Evolutionary conservation across 1,139 yeast genomes (phyloP).

Genomic region (Spathaspora sp.): DNA sequence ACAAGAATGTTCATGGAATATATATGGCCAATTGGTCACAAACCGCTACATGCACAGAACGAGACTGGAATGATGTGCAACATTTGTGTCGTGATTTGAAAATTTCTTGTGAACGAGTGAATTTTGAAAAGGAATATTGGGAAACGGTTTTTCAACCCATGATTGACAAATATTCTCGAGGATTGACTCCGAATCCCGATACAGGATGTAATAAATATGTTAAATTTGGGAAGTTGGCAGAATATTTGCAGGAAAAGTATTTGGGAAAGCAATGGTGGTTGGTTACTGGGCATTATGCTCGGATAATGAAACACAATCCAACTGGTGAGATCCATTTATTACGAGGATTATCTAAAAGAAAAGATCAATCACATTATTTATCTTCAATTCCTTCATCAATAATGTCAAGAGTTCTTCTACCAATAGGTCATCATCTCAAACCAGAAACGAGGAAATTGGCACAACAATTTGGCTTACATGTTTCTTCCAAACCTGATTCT

Average conservation of each 20-base stretch:
- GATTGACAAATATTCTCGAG: constrained; percentile 67
- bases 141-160: constrained; percentile 87
- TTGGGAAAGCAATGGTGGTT: constrained; percentile 61
- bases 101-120: constrained; percentile 74
- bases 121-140: constrained; percentile 93
- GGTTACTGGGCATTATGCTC: constrained; percentile 92
- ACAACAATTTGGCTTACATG: constrained; percentile 47
- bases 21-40: constrained; percentile 94
- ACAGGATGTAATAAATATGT: constrained; percentile 81
- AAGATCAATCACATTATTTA: constrained; percentile 91
- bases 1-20: constrained; percentile 66
- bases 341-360: constrained; percentile 57
- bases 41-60: constrained; percentile 70
- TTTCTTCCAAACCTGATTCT: constrained; percentile 83
- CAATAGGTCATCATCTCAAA: constrained; percentile 76
- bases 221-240: constrained; percentile 78
- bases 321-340: constrained; percentile 47
- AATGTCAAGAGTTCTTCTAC: constrained; percentile 60
- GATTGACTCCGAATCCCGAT: constrained; percentile 94
- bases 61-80: constrained; percentile 86
- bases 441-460: constrained; percentile 76
- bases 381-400: constrained; percentile 58
- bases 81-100: constrained; percentile 56
- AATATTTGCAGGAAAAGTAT: constrained; percentile 45
- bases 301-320: constrained; percentile 43